Conservation (phyloP, 139 green algal genomes). For the Chlorella ohadii region DNA sequence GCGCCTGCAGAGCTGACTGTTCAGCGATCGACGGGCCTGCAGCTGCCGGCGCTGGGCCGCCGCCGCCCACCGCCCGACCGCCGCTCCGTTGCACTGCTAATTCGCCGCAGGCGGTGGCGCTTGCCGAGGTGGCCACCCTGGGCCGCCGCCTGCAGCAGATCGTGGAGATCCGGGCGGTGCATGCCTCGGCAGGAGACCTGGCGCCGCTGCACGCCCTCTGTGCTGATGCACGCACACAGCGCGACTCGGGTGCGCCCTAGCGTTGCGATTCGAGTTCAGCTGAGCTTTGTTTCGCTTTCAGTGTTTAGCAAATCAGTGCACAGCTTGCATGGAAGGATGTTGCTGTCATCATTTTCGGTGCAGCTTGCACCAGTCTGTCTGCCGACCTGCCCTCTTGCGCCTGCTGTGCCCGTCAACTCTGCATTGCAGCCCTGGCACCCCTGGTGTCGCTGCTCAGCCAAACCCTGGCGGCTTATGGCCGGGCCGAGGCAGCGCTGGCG, state of each 20-base stretch:
- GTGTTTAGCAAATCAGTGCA: too few species aligned
- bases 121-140: not conserved
- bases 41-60: not conserved
- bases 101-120: not conserved
- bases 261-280: not conserved
- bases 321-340: too few species aligned
- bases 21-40: not conserved
- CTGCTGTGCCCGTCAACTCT: not conserved
- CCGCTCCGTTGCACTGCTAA: not conserved
- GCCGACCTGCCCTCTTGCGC: not conserved
- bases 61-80: not conserved
- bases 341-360: too few species aligned
- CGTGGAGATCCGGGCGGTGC: not conserved
- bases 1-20: too few species aligned
- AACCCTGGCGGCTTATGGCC: not conserved
- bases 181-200: not conserved
- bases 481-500: not conserved
- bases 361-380: too few species aligned
- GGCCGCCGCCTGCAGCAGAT: slow-evolving; percentile 30
- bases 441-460: slow-evolving; percentile 5
- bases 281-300: too few species aligned
- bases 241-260: not conserved
- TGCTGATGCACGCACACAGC: not conserved
- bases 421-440: not conserved
- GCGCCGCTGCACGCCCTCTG: slow-evolving; percentile 28